Evolutionary conservation across 345 rosid genomes (phyloP), one percentile per base, ranked within the genome.

Genomic region (Citrus medica): DNA sequence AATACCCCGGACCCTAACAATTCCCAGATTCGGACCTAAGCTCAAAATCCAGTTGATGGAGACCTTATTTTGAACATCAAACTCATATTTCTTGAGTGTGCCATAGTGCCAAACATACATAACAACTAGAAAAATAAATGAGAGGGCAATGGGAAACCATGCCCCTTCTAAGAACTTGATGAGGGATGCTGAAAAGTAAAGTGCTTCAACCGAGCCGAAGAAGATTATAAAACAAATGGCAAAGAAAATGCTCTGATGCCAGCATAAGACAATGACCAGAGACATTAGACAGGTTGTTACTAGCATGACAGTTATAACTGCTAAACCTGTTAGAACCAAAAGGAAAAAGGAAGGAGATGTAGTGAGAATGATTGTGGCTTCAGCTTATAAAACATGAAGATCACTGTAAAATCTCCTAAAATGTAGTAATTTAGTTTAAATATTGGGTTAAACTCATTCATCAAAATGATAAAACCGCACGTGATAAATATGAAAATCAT

Each of bases 91-190:
- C 86, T 89, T 88, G 21, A 94, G 89, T 1, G 97, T 94, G 5
- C 98, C 99, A 56, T 92, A 97, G 88, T 94, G 98, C 99, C 99
- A 97, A 17, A 80, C 84, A 65, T 88, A 92, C 99, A 97, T 97
- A 59, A 90, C 77, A 76, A 83, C 71, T 83, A 90, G 84, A 87
- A 94, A 92, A 81, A 89, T 89, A 74, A 92, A 84, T 22, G 98
- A 78, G 17, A 97, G 92, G 27, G 88, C 98, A 19, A 94, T 65
- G 0, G 99, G 99, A 30, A 97, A 97, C 99, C 99, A 97, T 19
- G 98, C 98, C 12, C 99, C 98, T 88, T 97, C 98, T 1, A 82
- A 91, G 85, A 97, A 93, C 84, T 97, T 97, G 85, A 97, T 90
- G 73, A 97, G 93, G 75, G 98, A 91, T 30, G 98, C 98, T n/a